Percentiles rank a stretch among this genome's conserved stretches.
These are phyloP conservation scores for Candida maesae DNA, from an alignment of 805 yeast genomes.

Conservation along the genomic window DNA sequence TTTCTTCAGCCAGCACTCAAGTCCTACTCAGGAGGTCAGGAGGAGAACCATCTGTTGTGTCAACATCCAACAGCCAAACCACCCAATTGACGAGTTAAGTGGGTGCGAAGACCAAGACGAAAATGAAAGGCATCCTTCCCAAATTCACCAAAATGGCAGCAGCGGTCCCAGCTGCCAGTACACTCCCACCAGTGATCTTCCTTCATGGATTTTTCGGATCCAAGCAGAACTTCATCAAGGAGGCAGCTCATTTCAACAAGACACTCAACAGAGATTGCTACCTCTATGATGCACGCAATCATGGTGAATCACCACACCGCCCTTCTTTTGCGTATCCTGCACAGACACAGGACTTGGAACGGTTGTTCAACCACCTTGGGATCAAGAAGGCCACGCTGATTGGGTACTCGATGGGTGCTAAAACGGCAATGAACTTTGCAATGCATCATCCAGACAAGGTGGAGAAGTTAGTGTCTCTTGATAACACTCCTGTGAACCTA, in stretches of 20 bases:
- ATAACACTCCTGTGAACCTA: slow-evolving; percentile 38
- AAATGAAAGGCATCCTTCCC: slow-evolving; percentile 11
- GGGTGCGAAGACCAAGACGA: too few species aligned
- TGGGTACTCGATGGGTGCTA: slow-evolving; percentile 65
- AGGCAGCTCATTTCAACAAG: slow-evolving; percentile 34
- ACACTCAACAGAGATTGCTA: slow-evolving; percentile 33
- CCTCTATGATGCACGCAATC: slow-evolving; percentile 52
- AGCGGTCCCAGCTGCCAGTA: slow-evolving; percentile 18
- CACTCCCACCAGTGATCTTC: slow-evolving; percentile 18
- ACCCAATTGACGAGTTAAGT: too few species aligned
- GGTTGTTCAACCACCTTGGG: slow-evolving; percentile 14
- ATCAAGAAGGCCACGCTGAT: slow-evolving; percentile 32
- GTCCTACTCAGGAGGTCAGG: too few species aligned
- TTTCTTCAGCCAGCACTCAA: too few species aligned
- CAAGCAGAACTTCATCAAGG: slow-evolving; percentile 38
- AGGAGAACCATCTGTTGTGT: too few species aligned
- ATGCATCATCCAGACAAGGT: slow-evolving; percentile 36
- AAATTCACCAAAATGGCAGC: slow-evolving; percentile 7
- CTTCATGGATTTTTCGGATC: slow-evolving; percentile 59
- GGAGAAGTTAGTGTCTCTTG: slow-evolving; percentile 42
- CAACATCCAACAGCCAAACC: too few species aligned
- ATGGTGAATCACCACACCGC: slow-evolving; percentile 49
- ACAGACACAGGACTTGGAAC: slow-evolving; percentile 14
- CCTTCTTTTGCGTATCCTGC: slow-evolving; percentile 35
- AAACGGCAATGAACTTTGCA: slow-evolving; percentile 45